Evolutionary conservation across 768 basidiomycete species (phyloP), one percentile per base, ranked within the genome.

Genomic region (Rhizopogon vesiculosus): DNA sequence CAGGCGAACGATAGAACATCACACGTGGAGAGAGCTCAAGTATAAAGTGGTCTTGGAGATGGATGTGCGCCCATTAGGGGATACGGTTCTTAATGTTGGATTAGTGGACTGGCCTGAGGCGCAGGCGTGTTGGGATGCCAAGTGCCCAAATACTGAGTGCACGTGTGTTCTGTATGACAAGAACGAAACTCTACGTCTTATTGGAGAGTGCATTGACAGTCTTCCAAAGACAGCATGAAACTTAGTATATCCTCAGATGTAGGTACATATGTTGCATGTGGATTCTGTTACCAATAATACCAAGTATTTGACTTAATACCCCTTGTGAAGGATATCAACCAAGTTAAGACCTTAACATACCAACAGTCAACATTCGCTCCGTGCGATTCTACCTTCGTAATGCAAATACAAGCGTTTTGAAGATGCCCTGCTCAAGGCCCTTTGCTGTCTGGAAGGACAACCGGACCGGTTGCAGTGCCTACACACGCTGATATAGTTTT

Each of bases 11-110:
- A 77, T 82, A 42, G 79, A 82, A 57, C 83, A 86, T 64, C 75
- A 78, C 51, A 81, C 82, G 6, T 86, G 85, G 85, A 74, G 82
- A 60, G 82, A 85, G 64, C 73, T 87, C 54, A 86, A 86, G 63
- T 74, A 80, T 60, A 76, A 69, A 45, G 78, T 86, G 52, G 63
- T 80, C 4, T 59, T 73, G 49, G 85, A 85, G 72, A 79, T 87
- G 69, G 85, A 87, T 57, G 58, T 62, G 7, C 76, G 83, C 9
- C 82, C 85, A 4, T 67, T 79, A 15, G 85, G 84, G 5, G 85
- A 87, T 61, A 82, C 82, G 6, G 71, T 87, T 39, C 43, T 76
- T 56, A 70, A 76, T 8, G 51, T 56, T 9, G 84, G 84, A 2
- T 65, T 87, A 49, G 62, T 63, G 12, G 75, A 77, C 38, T 87